Evolutionary conservation across 257 asterid species (phyloP), one percentile per base, ranked within the genome.

Genomic region (Fraxinus cuspidata): DNA sequence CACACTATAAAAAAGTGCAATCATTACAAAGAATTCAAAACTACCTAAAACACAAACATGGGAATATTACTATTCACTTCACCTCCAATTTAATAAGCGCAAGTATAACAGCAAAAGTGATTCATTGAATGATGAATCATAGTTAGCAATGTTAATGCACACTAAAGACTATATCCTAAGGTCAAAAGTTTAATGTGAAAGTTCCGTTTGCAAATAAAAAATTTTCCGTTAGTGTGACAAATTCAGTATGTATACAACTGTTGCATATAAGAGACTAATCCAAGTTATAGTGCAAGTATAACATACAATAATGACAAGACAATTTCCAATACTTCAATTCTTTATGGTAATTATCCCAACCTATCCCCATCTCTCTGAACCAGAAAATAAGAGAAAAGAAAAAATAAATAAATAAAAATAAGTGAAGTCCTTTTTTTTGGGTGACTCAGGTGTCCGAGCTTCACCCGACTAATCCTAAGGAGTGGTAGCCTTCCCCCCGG

Each of bases 1-100:
- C 85, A 66, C 96, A 92, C 98, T 94, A 82, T 18, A 81, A 81
- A 81, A 27, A 64, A 65, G 31, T 32, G 44, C 51, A 81, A 49
- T 23, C 7, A 28, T 25, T 12, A 34, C 0, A 5, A 21, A 19
- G 66, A 19, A 56, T 56, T 56, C 66, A 56, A 7, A 56, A 56
- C 12, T 56, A 21, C 66, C 29, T 21, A 56, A 23, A 56, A n/a
- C 27, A 19, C 4, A 56, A 1, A 56, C 29, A 2, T 0, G 11
- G 2, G 1, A 23, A 56, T 56, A 7, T 56, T 56, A 19, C 11
- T 23, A 56, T 56, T 56, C 64, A 53, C 27, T 21, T 56, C 29
- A 56, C 66, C 63, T 32, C 42, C 31, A 51, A 35, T 25, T 72
- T 34, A 3, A 40, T 63, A 75, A 9, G 66, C 19, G 11, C 51